Evolutionary conservation across 2,329 filamentous ascomycete species (phyloP), one percentile per base, ranked within the genome.

Genomic region (Scortechinia acanthostroma): DNA sequence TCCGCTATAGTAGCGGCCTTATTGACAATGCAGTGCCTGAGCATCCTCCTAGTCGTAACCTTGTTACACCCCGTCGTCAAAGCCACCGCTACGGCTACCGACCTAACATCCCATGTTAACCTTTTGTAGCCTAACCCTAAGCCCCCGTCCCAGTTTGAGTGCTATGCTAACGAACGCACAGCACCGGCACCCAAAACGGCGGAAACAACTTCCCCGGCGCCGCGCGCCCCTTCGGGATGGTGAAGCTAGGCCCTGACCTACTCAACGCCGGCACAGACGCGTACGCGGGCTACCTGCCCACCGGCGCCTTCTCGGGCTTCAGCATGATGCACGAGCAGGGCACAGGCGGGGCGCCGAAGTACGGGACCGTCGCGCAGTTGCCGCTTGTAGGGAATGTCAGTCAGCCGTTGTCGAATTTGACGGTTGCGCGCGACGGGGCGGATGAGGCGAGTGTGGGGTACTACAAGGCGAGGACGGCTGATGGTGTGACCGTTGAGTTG

Each of bases 291-390:
- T 78, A 75, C 48, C 63, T 68, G 42, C 53, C 66, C 0, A 59
- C 58, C 21, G 76, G 77, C 2, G 68, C 71, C 22, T 74, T 82
- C 50, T 75, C 70, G 2, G 78, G 76, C 16, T 81, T 82, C 58
- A 77, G 73, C 47, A 68, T 83, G 71, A 75, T 83, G 53, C 80
- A 84, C 51, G 79, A 83, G 55, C 76, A 74, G 48, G 80, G 81
- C 2, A 87, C 81, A 0, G 83, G 83, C 4, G 83, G 83, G 1
- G 79, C 78, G 1, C 80, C 83, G 1, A 86, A 86, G 57, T 87
- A 86, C 48, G 83, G 83, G 3, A 77, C 83, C 2, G 74, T 82
- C 22, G 66, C 75, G 1, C 78, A 82, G 58, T 67, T 82, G 58
- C 79, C 76, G 0, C 58, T 77, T 1, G 53, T 72, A 0, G 76